A percentile compares a stretch with the other conserved stretches of the same genome.
Conservation (phyloP, 352 stramenopile genomes). For the Peronosclerospora sorghi region DNA sequence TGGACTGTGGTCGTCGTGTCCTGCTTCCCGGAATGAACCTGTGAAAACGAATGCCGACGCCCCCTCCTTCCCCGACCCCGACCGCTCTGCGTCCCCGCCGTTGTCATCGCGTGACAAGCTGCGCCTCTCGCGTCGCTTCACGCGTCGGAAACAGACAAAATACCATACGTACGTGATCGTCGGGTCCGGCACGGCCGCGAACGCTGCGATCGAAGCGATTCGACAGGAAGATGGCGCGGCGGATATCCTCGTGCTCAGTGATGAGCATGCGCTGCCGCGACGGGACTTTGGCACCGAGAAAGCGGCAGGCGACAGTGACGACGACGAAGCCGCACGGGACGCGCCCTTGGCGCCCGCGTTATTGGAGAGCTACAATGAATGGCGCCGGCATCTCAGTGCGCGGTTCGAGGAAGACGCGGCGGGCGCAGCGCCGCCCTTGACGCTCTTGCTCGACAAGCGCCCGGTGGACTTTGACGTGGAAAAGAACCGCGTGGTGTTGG, state of each 20-base stretch:
- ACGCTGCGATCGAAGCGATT: conserved; percentile 87
- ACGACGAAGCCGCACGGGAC: conserved; percentile 8
- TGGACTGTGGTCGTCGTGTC: background rate
- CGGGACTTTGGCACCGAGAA: conserved; percentile 26
- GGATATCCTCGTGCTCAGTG: conserved; percentile 84
- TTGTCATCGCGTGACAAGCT: conserved; percentile 10
- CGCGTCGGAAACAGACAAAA: conserved; percentile 56
- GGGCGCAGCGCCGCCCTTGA: conserved; percentile 29
- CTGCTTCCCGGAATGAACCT: conserved; percentile 3
- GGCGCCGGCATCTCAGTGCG: conserved; percentile 74
- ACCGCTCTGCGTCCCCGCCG: no score
- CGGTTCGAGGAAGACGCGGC: conserved; percentile 60
- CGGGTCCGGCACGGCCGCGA: conserved; percentile 78
- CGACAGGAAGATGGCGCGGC: conserved; percentile 60
- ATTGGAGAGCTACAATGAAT: conserved; percentile 86
- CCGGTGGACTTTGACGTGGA: conserved; percentile 78
- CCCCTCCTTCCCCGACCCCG: no score
- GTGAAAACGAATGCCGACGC: no score
- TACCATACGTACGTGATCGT: conserved; percentile 86
- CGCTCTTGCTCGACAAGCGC: conserved; percentile 66
- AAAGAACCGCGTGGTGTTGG: conserved; percentile 71
- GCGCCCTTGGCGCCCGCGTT: conserved; percentile 39
- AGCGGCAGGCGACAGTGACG: background rate
- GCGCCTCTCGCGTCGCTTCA: conserved; percentile 37
- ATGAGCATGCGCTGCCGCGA: conserved; percentile 57